phyloP scores from a whole-genome alignment of 192 early-diverging fungal species.

The Chytriomyces hyalinus region DNA sequence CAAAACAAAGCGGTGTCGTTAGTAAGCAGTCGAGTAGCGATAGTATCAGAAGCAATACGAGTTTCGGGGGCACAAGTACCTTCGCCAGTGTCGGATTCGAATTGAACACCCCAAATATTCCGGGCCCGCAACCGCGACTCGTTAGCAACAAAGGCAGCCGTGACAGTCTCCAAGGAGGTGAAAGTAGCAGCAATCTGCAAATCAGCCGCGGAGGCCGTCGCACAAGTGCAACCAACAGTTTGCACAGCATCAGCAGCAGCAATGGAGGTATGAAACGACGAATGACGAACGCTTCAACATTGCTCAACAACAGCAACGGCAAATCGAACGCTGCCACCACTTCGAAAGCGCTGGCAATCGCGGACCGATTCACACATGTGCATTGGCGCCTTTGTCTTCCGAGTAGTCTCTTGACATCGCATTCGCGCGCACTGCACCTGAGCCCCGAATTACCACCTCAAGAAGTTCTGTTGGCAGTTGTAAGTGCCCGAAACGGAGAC shows the following conservation, averaged over 20 bases:
- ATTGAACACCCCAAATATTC: conserved; percentile 4
- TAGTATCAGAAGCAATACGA: not conserved
- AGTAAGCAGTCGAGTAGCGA: not conserved
- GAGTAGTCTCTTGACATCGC: conserved; percentile 8
- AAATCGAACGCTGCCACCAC: not conserved
- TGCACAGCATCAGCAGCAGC: not conserved
- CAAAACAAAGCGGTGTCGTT: not conserved
- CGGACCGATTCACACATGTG: conserved; percentile 6
- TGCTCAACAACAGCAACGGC: not conserved
- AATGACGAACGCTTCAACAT: not conserved
- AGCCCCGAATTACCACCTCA: not conserved
- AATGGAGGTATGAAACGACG: not conserved
- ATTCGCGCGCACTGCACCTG: conserved; percentile 17
- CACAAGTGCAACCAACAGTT: not conserved
- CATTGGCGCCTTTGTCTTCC: conserved; percentile 24
- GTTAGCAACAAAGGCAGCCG: conserved; percentile 5
- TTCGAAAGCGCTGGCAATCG: not conserved
- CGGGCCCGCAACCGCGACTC: too few species aligned
- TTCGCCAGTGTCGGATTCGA: not conserved
- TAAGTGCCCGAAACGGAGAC: not conserved
- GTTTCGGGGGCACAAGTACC: not conserved
- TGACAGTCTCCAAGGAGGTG: not conserved
- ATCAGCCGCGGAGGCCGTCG: not conserved
- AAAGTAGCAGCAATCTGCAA: not conserved
- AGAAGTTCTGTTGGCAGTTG: not conserved